Evolutionary conservation across 2,329 filamentous ascomycete species (phyloP), one percentile per base, ranked within the genome.

Genomic region (Neocatenulostroma microsporum): DNA sequence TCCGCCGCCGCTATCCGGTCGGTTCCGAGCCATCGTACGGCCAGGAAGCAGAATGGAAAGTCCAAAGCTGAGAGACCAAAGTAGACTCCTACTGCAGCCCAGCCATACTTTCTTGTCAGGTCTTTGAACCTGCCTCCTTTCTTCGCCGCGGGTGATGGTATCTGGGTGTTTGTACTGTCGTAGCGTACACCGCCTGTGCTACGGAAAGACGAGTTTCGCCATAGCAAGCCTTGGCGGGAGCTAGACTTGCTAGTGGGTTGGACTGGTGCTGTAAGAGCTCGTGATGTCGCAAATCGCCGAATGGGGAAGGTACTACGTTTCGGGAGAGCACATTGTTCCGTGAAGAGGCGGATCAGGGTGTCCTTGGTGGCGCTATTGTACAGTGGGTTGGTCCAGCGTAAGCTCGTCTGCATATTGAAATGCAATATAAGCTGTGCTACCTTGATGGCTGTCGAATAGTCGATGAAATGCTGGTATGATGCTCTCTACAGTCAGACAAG

Each of bases 1-100:
- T 91, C 84, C 49, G 66, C 69, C 67, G 67, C 62, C 72, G 86
- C 88, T 53, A 98, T 91, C 37, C 75, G 76, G 18, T 98, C 91
- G 0, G 84, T 84, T 12, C 91, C 91, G 2, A 94, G 73, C 35
- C 79, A 67, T 39, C 81, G 76, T 30, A 98, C 91, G 8, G 91
- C 77, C 37, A 94, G 64, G 66, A 94, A 98, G 65, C 89, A 96
- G 58, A 96, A 84, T 0, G 91, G 91, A 48, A 96, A 94, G 63
- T 98, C 91, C 34, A 94, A 66, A 24, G 84, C 82, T 27, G 84
- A 88, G 37, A 98, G 66, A 1, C 70, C 71, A 9, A 95, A 62
- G 62, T 98, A 98, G 11, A 98, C 84, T n/a, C 87, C 89, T 4
- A 95, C 63, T 1, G 88, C 88, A 3, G 84, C 75, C 86, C 88